Conservation (phyloP, 2,329 filamentous ascomycete species). For the Fusarium incarnatum region DNA sequence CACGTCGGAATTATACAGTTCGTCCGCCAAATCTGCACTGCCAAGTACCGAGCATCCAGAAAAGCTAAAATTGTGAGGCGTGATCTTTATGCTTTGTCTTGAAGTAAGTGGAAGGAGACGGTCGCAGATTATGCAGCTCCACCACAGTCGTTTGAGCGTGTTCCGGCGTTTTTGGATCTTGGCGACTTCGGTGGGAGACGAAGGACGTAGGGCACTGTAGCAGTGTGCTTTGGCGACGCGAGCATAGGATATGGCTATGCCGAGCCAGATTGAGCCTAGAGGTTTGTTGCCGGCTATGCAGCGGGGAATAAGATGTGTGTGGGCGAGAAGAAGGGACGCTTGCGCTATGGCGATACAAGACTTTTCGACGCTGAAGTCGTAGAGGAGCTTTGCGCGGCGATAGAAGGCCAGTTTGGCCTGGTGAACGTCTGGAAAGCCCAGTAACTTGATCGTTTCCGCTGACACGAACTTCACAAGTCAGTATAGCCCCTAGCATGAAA, state of each 20-base stretch:
- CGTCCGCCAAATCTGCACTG: conserved; percentile 39
- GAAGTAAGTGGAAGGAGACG: conserved; percentile 38
- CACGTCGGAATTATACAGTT: conserved; percentile 40
- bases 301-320: conserved; percentile 43
- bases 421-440: conserved; percentile 41
- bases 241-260: conserved; percentile 43
- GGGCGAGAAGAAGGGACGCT: conserved; percentile 39
- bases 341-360: conserved; percentile 43
- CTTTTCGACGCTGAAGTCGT: conserved; percentile 44
- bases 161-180: conserved; percentile 35
- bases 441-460: conserved; percentile 27
- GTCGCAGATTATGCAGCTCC: conserved; percentile 46
- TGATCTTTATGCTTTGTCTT: conserved; percentile 45
- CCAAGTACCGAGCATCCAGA: conserved; percentile 24
- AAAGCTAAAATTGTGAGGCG: conserved; percentile 40
- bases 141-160: conserved; percentile 42
- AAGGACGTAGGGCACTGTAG: conserved; percentile 26
- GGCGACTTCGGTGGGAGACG: conserved; percentile 9
- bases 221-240: conserved; percentile 43
- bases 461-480: conserved; percentile 31
- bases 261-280: conserved; percentile 43
- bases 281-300: conserved; percentile 44
- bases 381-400: conserved; percentile 43
- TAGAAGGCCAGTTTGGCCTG: conserved; percentile 44
- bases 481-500: too few relatives aligned